phyloP scores from a whole-genome alignment of 228 moss, liverwort and hornwort species.

The Sphagnum fallax region DNA sequence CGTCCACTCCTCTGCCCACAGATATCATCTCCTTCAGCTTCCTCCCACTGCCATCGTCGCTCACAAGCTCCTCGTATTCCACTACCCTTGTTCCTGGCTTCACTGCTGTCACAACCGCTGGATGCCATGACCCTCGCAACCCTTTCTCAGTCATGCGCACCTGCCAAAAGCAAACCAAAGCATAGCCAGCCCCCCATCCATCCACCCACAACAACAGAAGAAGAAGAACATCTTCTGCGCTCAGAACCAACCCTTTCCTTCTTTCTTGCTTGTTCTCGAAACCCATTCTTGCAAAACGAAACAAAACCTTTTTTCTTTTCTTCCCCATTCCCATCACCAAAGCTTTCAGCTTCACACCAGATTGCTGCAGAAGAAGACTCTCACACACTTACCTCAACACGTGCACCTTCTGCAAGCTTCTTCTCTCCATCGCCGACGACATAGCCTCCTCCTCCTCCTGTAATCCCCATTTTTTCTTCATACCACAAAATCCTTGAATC shows the following conservation, averaged over 20 bases:
- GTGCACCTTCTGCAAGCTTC: conserved; percentile 10
- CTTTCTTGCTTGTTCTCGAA: too few species aligned
- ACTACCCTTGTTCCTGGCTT: conserved; percentile 28
- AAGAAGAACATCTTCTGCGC: too few species aligned
- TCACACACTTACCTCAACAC: conserved; percentile 5
- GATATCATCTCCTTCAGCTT: conserved; percentile 40
- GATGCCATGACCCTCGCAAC: conserved; percentile 57
- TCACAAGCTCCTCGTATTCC: conserved; percentile 43
- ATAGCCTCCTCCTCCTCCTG: conserved; percentile 1
- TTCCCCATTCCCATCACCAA: conserved; percentile 4
- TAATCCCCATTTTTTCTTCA: conserved; percentile 1
- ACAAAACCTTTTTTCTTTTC: conserved; percentile 2
- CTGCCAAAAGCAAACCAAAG: conserved; percentile 16
- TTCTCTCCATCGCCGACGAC: not conserved
- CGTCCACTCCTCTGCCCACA: conserved; percentile 29
- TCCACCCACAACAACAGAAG: too few species aligned
- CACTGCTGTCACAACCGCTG: conserved; percentile 35
- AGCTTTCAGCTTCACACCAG: not conserved
- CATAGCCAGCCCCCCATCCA: too few species aligned
- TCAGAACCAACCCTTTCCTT: too few species aligned
- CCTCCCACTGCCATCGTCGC: conserved; percentile 18
- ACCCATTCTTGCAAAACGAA: not conserved
- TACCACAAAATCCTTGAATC: not conserved
- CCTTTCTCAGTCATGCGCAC: conserved; percentile 47
- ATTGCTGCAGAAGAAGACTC: not conserved